Conservation (phyloP, 2,329 filamentous ascomycete genomes). For the Coccinonectria pachysandricola region DNA sequence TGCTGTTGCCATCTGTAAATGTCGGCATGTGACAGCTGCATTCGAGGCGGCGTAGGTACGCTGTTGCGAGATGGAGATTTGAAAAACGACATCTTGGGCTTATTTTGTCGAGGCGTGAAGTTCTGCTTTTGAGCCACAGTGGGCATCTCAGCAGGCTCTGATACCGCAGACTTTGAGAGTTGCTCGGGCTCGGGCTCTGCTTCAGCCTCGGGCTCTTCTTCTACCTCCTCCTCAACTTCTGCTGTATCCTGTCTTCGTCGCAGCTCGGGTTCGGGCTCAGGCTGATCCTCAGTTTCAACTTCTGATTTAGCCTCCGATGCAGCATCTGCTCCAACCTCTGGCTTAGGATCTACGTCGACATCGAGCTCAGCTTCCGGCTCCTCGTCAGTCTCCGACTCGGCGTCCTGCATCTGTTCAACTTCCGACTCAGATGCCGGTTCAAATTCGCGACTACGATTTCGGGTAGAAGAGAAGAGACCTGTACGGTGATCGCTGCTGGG, state of each 20-base stretch:
- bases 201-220: constrained; percentile 3
- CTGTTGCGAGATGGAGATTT: constrained; percentile 19
- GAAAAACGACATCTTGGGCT: constrained; percentile 29
- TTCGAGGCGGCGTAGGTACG: constrained; percentile 27
- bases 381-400: too few relatives aligned
- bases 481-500: constrained; percentile 21
- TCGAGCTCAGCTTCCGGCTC: too few relatives aligned
- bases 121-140: constrained; percentile 37
- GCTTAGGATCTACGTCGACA: too few relatives aligned
- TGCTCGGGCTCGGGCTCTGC: constrained; percentile 12
- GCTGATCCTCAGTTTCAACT: too few relatives aligned
- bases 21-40: constrained; percentile 32
- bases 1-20: constrained; percentile 33
- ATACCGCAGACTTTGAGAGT: too few relatives aligned
- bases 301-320: not conserved
- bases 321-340: not conserved
- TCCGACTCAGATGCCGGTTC: too few relatives aligned
- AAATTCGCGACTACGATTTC: too few relatives aligned
- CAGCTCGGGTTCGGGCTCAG: not conserved
- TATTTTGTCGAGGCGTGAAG: constrained; percentile 34
- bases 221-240: too few relatives aligned
- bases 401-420: too few relatives aligned
- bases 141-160: too few relatives aligned
- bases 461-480: constrained; percentile 28
- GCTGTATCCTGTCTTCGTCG: too few relatives aligned